Conservation (phyloP, 257 asterid genomes). For the Solanum corneliomulleri region DNA sequence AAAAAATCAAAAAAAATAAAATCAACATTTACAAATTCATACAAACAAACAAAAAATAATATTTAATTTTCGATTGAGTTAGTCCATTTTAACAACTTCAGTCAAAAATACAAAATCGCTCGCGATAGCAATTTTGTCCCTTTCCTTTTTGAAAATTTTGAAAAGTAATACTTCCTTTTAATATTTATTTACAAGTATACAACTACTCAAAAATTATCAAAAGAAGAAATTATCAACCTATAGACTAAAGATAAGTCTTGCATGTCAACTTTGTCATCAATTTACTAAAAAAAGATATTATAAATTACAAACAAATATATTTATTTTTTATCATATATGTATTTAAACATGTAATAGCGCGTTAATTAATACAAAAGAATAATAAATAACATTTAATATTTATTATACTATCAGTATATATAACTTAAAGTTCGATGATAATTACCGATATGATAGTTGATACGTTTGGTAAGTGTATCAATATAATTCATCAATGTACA, state of each 20-base stretch:
- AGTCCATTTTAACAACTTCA: not conserved
- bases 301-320: too few relatives aligned
- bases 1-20: not conserved
- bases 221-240: not conserved
- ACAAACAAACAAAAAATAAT: not conserved
- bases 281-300: not conserved
- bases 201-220: not conserved
- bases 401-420: not conserved
- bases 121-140: not conserved
- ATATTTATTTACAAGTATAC: not conserved
- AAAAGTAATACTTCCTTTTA: not conserved
- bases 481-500: not conserved
- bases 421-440: not conserved
- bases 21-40: not conserved
- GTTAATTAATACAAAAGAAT: not conserved
- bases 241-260: not conserved
- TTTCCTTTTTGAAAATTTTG: not conserved
- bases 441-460: slow-evolving; percentile 2
- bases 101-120: too few relatives aligned
- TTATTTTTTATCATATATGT: not conserved
- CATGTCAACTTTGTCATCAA: not conserved
- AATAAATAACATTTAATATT: not conserved
- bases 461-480: not conserved
- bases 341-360: not conserved
- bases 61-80: not conserved